Base-by-base conservation (phyloP, 148 eudicot species). In the Rhododendron simsii region DNA sequence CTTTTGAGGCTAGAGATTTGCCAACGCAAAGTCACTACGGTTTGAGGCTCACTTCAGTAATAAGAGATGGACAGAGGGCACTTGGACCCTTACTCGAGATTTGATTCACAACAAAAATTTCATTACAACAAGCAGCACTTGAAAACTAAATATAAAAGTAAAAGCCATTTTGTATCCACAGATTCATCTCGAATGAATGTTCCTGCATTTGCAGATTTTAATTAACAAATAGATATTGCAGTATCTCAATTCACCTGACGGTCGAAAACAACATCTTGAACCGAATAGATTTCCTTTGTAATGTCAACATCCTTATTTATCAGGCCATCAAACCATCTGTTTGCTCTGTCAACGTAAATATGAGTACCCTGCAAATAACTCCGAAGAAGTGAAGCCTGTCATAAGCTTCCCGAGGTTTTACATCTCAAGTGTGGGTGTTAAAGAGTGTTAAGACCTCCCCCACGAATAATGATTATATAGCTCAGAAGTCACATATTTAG, bases 251-350 rank as follows among this genome's bases (percentile, higher is more conserved):
- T 86, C 87, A 96, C 99, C 93, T 94, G 99, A 78, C 98, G 96
- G 83, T 96, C 98, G 87, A 95, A 96, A 76, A 94, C 99, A 78
- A 96, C 93, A 47, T 85, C 92, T 28, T 90, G 90, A 86, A 94
- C 86, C 21, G 99, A 94, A 90, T 96, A 96, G 48, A 95, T 90
- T 89, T 96, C 96, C 80, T 94, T 96, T 88, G 89, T 93, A 82
- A 94, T 86, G 81, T 87, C 88, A 76, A 91, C 88, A 89, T 95
- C 99, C 87, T 91, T 96, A 76, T 85, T 92, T 28, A 95, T 82
- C 50, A 96, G 89, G 55, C 95, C 98, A 57, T 92, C 92, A 85
- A 73, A 92, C 98, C 98, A 96, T 90, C 91, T 92, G 80, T 35
- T 90, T 85, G 89, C 95, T 55, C 87, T 86, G 81, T 86, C 78